These are phyloP conservation scores for Sesbania bispinosa DNA, from an alignment of 306 rosid genomes.

Conservation along the genomic window DNA sequence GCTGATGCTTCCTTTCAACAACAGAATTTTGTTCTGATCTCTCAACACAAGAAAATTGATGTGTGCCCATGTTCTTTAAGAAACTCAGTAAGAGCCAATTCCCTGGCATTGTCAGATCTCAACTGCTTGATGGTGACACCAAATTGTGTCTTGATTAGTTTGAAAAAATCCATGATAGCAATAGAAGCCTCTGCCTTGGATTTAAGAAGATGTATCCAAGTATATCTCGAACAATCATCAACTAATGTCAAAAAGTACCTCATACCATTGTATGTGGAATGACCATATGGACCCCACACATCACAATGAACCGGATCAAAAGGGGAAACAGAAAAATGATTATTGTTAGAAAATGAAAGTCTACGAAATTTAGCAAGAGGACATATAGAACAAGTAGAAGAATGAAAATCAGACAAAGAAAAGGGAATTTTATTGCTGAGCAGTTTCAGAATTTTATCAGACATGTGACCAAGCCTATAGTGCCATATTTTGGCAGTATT, in stretches of 20 bases:
- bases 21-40: background rate
- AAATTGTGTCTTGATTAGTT: background rate
- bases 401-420: too few species aligned
- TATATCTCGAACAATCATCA: background rate
- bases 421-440: too few species aligned
- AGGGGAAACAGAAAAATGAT: background rate
- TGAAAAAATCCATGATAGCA: background rate
- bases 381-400: background rate
- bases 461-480: too few species aligned
- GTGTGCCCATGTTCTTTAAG: background rate
- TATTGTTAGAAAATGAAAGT: background rate
- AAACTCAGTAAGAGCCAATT: background rate
- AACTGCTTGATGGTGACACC: background rate
- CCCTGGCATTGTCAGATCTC: too few species aligned
- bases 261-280: too few species aligned
- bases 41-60: background rate
- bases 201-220: background rate
- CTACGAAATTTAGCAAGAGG: background rate
- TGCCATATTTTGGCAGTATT: too few species aligned
- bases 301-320: background rate
- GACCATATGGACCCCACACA: background rate
- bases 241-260: background rate
- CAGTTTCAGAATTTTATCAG: too few species aligned
- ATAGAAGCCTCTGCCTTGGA: background rate
- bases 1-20: background rate